phyloP scores from a whole-genome alignment of 2,329 filamentous ascomycete species.

The Magnaporthales sp. region DNA sequence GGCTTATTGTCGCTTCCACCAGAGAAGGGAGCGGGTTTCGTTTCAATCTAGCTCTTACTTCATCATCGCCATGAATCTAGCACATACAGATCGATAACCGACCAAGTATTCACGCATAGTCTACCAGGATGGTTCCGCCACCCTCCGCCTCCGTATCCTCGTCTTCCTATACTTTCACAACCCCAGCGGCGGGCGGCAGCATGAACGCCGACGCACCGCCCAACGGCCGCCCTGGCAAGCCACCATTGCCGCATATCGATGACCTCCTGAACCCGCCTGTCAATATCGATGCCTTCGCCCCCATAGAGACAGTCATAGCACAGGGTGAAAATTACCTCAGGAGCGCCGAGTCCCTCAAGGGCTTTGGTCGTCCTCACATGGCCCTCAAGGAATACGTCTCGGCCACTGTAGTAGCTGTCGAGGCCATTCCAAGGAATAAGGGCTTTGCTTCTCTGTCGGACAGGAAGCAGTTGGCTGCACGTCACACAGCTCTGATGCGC shows the following conservation, averaged over 20 bases:
- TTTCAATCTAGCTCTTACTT: neutral
- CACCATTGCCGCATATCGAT: conserved; percentile 42
- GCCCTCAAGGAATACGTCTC: conserved; percentile 80
- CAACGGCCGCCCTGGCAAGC: conserved; percentile 14
- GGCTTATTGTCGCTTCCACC: neutral
- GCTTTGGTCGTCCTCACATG: conserved; percentile 59
- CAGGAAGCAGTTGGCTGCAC: conserved; percentile 34
- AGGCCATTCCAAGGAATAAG: conserved; percentile 66
- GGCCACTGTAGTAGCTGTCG: conserved; percentile 69
- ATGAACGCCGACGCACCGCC: neutral
- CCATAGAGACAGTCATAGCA: conserved; percentile 44
- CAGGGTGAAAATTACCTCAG: conserved; percentile 43
- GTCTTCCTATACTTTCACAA: neutral
- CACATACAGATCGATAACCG: neutral
- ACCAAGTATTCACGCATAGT: neutral
- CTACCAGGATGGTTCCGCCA: neutral
- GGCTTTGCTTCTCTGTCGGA: conserved; percentile 60
- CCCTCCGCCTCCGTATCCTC: neutral
- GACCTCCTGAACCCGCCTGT: conserved; percentile 38
- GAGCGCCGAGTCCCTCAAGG: conserved; percentile 52
- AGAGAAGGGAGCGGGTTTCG: neutral
- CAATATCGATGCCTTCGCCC: conserved; percentile 38
- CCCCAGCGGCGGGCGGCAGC: neutral
- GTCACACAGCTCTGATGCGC: conserved; percentile 40
- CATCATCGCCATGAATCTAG: neutral